These are phyloP conservation scores for Laetiporus sulphureus DNA, from an alignment of 1,284 basidiomycete species.

Conservation along the genomic window DNA sequence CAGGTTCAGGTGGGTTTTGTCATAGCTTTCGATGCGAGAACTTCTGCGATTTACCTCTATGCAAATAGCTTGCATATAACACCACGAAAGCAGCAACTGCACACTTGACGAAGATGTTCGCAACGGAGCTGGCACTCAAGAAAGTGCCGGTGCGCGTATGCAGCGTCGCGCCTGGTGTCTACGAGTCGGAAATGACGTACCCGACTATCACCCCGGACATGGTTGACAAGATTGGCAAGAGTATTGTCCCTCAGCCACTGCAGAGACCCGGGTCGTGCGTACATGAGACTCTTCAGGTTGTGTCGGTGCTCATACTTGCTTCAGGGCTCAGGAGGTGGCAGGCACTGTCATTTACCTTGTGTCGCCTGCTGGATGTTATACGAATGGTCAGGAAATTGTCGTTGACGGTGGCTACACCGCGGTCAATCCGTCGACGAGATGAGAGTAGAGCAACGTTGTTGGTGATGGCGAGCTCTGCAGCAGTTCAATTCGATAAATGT, in stretches of 20 bases:
- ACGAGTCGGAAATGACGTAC: constrained; percentile 71
- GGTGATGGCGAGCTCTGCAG: too few species aligned
- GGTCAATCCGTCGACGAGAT: constrained; percentile 53
- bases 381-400: constrained; percentile 69
- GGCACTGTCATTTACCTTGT: constrained; percentile 69
- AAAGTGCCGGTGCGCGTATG: constrained; percentile 64
- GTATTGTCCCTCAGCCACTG: constrained; percentile 52
- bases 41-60: background rate
- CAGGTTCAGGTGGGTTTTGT: constrained; percentile 60
- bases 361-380: constrained; percentile 63
- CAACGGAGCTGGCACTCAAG: constrained; percentile 68
- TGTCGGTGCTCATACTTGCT: background rate
- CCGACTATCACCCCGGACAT: constrained; percentile 37
- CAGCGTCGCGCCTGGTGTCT: constrained; percentile 68
- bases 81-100: constrained; percentile 70
- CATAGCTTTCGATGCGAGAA: background rate
- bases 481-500: too few species aligned
- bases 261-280: constrained; percentile 27
- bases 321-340: constrained; percentile 54
- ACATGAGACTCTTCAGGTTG: too few species aligned
- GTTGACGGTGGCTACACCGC: constrained; percentile 68
- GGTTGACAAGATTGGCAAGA: constrained; percentile 39
- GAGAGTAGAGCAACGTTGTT: too few species aligned
- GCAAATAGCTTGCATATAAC: constrained; percentile 76
- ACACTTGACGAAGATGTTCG: constrained; percentile 67